These are phyloP conservation scores for Podospora tetraspora DNA, from an alignment of 495 filamentous ascomycete species.

Conservation along the genomic window DNA sequence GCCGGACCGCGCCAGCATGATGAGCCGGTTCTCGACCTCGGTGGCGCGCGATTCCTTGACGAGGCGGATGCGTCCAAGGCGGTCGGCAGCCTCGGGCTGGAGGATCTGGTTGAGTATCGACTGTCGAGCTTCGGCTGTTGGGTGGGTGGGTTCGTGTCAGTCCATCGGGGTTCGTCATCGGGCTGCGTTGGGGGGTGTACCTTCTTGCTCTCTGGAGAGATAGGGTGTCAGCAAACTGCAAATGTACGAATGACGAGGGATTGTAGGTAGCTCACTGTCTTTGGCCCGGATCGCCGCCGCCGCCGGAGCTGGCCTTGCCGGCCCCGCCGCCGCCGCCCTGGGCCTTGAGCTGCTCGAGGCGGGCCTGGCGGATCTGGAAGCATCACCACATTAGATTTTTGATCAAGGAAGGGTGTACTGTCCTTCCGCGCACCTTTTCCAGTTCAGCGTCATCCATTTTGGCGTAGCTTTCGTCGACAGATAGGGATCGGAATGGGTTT, in stretches of 20 bases:
- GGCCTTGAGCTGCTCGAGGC: conserved; percentile 83
- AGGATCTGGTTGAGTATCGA: conserved; percentile 87
- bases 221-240: conserved; percentile 9
- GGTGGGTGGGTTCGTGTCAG: not conserved
- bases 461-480: not conserved
- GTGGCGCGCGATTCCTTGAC: conserved; percentile 88
- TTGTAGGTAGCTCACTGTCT: conserved; percentile 47
- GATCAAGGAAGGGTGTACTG: not conserved
- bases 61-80: conserved; percentile 87
- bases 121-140: conserved; percentile 60
- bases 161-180: not conserved
- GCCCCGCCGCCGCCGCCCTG: conserved; percentile 48
- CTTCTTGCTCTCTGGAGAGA: conserved; percentile 58
- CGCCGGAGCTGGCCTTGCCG: conserved; percentile 44
- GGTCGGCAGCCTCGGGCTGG: conserved; percentile 85
- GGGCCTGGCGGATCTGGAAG: conserved; percentile 75
- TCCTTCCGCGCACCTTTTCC: conserved; percentile 56
- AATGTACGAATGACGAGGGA: not conserved
- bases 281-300: conserved; percentile 52
- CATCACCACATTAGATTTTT: not conserved
- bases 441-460: conserved; percentile 82
- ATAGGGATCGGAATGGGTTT: not conserved
- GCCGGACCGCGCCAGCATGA: conserved; percentile 82
- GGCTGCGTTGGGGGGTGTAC: conserved; percentile 30
- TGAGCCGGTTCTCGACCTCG: conserved; percentile 87